These are phyloP conservation scores for Nannizziopsis barbatae DNA, from an alignment of 2,329 filamentous ascomycete genomes.

Conservation along the genomic window DNA sequence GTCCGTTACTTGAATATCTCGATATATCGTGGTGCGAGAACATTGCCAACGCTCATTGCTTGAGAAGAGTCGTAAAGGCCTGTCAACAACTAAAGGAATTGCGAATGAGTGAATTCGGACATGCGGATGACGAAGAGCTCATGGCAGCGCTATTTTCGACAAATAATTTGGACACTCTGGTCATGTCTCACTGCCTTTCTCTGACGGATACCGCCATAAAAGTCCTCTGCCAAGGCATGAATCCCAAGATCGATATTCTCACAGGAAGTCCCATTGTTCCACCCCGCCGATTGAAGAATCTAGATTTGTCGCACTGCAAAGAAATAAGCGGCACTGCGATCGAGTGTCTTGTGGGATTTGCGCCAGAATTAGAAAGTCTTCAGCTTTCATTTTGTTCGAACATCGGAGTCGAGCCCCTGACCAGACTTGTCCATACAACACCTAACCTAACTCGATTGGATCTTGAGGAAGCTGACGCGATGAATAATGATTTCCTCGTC, in stretches of 20 bases:
- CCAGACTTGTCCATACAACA: slow-evolving; percentile 60
- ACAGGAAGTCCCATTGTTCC: slow-evolving; percentile 66
- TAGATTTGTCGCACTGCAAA: slow-evolving; percentile 72
- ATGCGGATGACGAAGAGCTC: slow-evolving; percentile 63
- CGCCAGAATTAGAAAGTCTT: slow-evolving; percentile 70
- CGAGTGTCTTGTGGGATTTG: slow-evolving; percentile 58
- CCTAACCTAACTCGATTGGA: slow-evolving; percentile 76
- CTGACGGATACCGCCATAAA: slow-evolving; percentile 63
- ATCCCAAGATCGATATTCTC: slow-evolving; percentile 70
- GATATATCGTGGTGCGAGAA: slow-evolving; percentile 91
- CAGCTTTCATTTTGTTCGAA: slow-evolving; percentile 68
- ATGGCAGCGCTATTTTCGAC: slow-evolving; percentile 63
- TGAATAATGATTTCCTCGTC: slow-evolving; percentile 66
- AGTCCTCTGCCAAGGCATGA: slow-evolving; percentile 61
- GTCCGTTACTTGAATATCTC: slow-evolving; percentile 67
- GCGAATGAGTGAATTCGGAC: slow-evolving; percentile 66
- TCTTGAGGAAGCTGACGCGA: slow-evolving; percentile 66
- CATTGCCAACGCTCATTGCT: slow-evolving; percentile 59
- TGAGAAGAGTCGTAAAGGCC: slow-evolving; percentile 59
- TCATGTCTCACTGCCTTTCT: slow-evolving; percentile 68
- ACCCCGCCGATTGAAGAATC: slow-evolving; percentile 64
- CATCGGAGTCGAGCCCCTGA: slow-evolving; percentile 62
- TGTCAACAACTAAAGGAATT: slow-evolving; percentile 69
- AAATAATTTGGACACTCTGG: slow-evolving; percentile 72
- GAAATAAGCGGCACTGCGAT: slow-evolving; percentile 63